Base-by-base conservation (phyloP, 83 land plant genomes). In the Thuja plicata region DNA sequence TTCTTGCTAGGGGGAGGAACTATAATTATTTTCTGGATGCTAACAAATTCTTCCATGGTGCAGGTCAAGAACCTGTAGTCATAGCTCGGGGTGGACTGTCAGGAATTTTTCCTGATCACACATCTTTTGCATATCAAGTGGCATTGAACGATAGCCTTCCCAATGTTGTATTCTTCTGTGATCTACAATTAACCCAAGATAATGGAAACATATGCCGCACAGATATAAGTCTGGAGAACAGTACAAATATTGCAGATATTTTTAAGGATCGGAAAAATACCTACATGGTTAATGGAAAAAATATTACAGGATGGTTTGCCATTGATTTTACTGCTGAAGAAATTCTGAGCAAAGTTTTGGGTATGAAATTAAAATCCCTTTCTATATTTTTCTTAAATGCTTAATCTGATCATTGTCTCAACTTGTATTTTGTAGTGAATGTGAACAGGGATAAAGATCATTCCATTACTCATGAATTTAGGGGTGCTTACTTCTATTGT, bases 1-100 rank as follows among this genome's bases (percentile, higher is more conserved):
- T 66, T 66, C n/a, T 66, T 66, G 30, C n/a, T 7, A 24, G 71
- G 2, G 30, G n/a, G 4, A 66, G n/a, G 8, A 66, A 27, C n/a
- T 24, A 27, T 66, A 27, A 2, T 66, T 66, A 66, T 7, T 66
- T 27, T 24, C n/a, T 24, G n/a, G 30, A 66, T 24, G 71, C 71
- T 74, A 74, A 74, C 78, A 74, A 34, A 74, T 74, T 57, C 19
- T 89, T 84, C 30, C 41, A 32, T 4, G 55, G 15, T 88, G 71
- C 94, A 96, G 97, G 97, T 24, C n/a, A 77, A 38, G 41, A 84
- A 73, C 97, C 97, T 0, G 17, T 88, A 16, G 92, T 96, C 1
- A 89, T 96, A 83, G 97, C 97, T 5, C 89, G 93, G 0, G 97
- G 96, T 40, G 97, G 97, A 8, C 92, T 78, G 79, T 96, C 97